Percentiles rank a stretch among this genome's conserved stretches.
Evolutionary conservation across 148 eudicot genomes (phyloP).

Genomic region (Linanthus parryae): DNA sequence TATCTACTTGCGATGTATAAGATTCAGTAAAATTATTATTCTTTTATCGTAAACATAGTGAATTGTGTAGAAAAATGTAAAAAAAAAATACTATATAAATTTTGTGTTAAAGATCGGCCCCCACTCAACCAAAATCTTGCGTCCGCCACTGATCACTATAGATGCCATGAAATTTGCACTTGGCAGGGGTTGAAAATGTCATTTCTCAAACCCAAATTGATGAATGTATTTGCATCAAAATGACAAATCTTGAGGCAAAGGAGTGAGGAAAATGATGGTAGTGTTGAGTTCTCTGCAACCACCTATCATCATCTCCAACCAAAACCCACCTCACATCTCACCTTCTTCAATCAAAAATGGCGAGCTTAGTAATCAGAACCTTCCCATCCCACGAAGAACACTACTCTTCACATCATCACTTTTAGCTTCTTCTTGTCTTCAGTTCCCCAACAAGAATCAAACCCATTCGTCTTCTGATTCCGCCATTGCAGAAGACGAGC

Average conservation of each 20-base stretch:
- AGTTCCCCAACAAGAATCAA: constrained; percentile 4
- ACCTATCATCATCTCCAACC: not conserved
- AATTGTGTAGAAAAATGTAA: too few relatives aligned
- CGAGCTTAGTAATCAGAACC: not conserved
- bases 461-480: constrained; percentile 2
- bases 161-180: too few relatives aligned
- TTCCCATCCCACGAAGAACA: constrained; percentile 27
- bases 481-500: constrained; percentile 51
- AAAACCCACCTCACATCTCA: constrained; percentile 11
- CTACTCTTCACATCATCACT: constrained; percentile 26
- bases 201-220: too few relatives aligned
- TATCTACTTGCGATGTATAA: too few relatives aligned
- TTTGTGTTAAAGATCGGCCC: too few relatives aligned
- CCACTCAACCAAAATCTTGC: too few relatives aligned
- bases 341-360: constrained; percentile 12
- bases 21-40: too few relatives aligned
- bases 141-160: too few relatives aligned
- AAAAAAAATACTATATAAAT: too few relatives aligned
- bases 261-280: constrained; percentile 1
- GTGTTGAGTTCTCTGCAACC: constrained; percentile 14
- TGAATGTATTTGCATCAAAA: too few relatives aligned
- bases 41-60: too few relatives aligned
- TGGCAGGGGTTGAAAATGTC: too few relatives aligned
- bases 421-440: constrained; percentile 20
- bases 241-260: not conserved